Evolutionary conservation across 2,329 filamentous ascomycete species (phyloP).

Genomic region (Alternaria atra): DNA sequence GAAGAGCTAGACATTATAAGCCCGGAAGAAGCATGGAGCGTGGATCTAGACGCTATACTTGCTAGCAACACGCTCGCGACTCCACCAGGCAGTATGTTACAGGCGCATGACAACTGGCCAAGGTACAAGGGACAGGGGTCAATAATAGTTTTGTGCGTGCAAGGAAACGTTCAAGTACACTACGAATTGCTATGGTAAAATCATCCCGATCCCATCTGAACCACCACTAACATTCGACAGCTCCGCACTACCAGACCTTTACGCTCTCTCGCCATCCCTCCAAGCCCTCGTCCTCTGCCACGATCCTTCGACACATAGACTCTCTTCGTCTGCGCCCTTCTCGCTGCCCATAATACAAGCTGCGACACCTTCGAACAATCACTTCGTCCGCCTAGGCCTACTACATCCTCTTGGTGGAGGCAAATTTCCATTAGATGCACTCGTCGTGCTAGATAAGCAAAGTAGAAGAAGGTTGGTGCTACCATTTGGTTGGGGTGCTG

Average conservation of each 20-base stretch:
- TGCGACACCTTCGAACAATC: constrained; percentile 44
- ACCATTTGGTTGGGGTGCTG: constrained; percentile 57
- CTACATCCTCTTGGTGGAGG: constrained; percentile 57
- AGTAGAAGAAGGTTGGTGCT: constrained; percentile 52
- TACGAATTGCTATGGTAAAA: constrained; percentile 49
- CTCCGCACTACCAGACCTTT: constrained; percentile 40
- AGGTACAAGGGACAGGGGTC: constrained; percentile 30
- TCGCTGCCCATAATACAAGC: constrained; percentile 47
- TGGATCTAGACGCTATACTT: constrained; percentile 45
- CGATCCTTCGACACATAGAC: constrained; percentile 42
- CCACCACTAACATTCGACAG: constrained; percentile 22
- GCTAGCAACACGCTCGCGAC: constrained; percentile 35
- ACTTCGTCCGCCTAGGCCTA: constrained; percentile 53
- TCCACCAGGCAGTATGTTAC: constrained; percentile 24
- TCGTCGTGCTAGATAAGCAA: constrained; percentile 54
- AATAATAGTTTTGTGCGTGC: constrained; percentile 44
- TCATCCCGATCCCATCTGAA: not conserved
- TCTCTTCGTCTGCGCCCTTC: constrained; percentile 34
- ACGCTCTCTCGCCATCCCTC: constrained; percentile 41
- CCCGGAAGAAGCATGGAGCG: constrained; percentile 41
- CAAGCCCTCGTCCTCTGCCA: constrained; percentile 48
- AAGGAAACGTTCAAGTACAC: constrained; percentile 46
- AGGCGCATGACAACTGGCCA: constrained; percentile 40
- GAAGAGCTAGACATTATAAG: constrained; percentile 45
- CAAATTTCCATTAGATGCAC: constrained; percentile 54